phyloP scores from a whole-genome alignment of 805 yeast species.

The Suhomyces xylopsoci region DNA sequence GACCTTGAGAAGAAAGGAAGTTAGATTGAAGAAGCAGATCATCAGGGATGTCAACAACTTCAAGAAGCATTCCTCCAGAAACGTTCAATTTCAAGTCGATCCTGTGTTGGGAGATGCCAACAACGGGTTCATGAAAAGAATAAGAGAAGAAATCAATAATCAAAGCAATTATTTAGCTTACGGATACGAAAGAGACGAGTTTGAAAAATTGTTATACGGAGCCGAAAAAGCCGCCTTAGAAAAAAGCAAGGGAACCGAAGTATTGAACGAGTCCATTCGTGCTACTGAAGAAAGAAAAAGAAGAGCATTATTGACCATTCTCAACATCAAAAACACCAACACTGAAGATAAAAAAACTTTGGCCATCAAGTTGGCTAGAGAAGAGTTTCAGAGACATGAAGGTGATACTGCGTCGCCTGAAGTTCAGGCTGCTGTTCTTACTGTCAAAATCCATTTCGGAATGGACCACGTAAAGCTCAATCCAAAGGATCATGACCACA shows the following conservation, averaged over 20 bases:
- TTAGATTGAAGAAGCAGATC: conserved; percentile 40
- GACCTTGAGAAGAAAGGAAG: conserved; percentile 37
- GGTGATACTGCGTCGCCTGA: conserved; percentile 96
- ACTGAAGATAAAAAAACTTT: conserved; percentile 54
- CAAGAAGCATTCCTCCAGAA: conserved; percentile 35
- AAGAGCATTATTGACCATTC: conserved; percentile 66
- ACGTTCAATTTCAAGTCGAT: conserved; percentile 49
- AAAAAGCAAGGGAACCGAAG: conserved; percentile 30
- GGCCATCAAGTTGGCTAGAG: conserved; percentile 62
- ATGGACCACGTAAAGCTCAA: conserved; percentile 66
- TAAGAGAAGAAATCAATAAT: conserved; percentile 64
- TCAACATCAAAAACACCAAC: conserved; percentile 69
- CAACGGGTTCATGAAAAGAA: conserved; percentile 65
- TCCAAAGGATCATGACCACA: conserved; percentile 70
- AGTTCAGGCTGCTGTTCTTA: conserved; percentile 90
- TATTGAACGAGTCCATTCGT: conserved; percentile 25
- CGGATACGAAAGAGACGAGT: conserved; percentile 58
- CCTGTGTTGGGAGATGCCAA: conserved; percentile 78
- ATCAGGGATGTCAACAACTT: conserved; percentile 39
- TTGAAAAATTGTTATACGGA: conserved; percentile 73
- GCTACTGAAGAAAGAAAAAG: conserved; percentile 53
- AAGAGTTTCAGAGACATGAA: conserved; percentile 76
- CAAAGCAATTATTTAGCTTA: conserved; percentile 55
- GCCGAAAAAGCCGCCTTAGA: conserved; percentile 62
- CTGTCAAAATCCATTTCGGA: conserved; percentile 73